Conservation (phyloP, 208 protist genomes). For the Leishmania amazonensis region DNA sequence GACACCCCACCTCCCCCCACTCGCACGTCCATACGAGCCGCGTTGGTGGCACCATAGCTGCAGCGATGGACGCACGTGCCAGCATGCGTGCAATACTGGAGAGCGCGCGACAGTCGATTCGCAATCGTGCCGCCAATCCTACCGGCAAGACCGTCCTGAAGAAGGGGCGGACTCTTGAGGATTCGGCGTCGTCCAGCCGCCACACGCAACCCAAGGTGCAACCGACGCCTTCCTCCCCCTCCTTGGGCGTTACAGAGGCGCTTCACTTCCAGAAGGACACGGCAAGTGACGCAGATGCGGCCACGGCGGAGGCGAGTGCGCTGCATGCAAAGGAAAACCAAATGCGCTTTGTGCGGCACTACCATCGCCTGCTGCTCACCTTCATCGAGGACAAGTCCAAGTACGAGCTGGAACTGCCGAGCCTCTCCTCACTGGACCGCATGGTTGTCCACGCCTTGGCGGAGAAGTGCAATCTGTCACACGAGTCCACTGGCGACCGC, state of each 20-base stretch:
- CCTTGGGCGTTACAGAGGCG: slow-evolving; percentile 2
- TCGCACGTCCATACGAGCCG: neutral
- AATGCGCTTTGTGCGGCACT: slow-evolving; percentile 70
- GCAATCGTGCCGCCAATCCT: slow-evolving; percentile 31
- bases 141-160: neutral
- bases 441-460: slow-evolving; percentile 79
- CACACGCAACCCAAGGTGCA: slow-evolving; percentile 23
- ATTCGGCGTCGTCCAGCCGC: neutral
- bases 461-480: slow-evolving; percentile 85
- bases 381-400: slow-evolving; percentile 84
- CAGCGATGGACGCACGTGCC: slow-evolving; percentile 25
- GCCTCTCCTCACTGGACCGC: slow-evolving; percentile 76
- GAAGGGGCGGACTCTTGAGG: slow-evolving; percentile 16
- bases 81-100: slow-evolving; percentile 39
- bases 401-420: slow-evolving; percentile 68
- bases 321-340: slow-evolving; percentile 64
- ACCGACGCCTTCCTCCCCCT: slow-evolving; percentile 35
- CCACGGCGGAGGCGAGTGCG: slow-evolving; percentile 7
- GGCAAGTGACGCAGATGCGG: slow-evolving; percentile 1
- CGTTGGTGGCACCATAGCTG: neutral
- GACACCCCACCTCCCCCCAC: neutral
- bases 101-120: slow-evolving; percentile 30
- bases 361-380: slow-evolving; percentile 63
- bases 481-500: slow-evolving; percentile 61
- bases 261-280: slow-evolving; percentile 25